Evolutionary conservation across 306 rosid species (phyloP), one percentile per base, ranked within the genome.

Genomic region (Lathyrus sativus): DNA sequence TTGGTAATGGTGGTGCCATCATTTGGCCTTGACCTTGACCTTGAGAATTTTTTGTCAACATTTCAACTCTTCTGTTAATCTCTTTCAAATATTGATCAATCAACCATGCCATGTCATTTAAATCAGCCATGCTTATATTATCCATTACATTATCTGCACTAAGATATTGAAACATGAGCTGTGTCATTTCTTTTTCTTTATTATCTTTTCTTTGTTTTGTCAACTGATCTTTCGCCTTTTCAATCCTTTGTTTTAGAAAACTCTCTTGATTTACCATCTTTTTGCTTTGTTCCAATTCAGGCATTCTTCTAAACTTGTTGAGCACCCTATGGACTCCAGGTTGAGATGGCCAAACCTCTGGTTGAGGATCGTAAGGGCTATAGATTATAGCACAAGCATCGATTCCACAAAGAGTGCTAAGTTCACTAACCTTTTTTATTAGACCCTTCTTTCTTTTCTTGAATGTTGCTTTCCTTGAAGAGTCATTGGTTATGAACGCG

Each of bases 51-150:
- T 55, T 70, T 13, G 39, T 58, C 72, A 70, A 45, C 5, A 6
- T 6, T 31, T 76, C 72, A 3, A 70, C 29, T 67, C 80, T 62
- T 60, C 76, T 29, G 19, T 70, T 70, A 4, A 70, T 65, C 0
- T 76, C 76, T 69, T 70, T 76, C 76, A 76, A 48, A 24, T 70
- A 62, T 57, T 76, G 76, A 11, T 76, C 80, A 28, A 76, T 71
- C 37, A 76, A 66, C 70, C 70, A 69, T 2, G 62, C 80, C 53
- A 76, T 11, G 62, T 76, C 80, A 48, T 70, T 76, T 17, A 69
- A 58, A 69, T 76, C 80, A 11, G 54, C 28, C 76, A 63, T 70
- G 17, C 67, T 76, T 43, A 76, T 44, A 7, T 70, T 63, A 4
- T 62, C 50, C 28, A 76, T 24, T 26, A 70, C 48, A 14, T 70